phyloP scores from a whole-genome alignment of 2,329 filamentous ascomycete genomes.

The Didymella segeticola region DNA sequence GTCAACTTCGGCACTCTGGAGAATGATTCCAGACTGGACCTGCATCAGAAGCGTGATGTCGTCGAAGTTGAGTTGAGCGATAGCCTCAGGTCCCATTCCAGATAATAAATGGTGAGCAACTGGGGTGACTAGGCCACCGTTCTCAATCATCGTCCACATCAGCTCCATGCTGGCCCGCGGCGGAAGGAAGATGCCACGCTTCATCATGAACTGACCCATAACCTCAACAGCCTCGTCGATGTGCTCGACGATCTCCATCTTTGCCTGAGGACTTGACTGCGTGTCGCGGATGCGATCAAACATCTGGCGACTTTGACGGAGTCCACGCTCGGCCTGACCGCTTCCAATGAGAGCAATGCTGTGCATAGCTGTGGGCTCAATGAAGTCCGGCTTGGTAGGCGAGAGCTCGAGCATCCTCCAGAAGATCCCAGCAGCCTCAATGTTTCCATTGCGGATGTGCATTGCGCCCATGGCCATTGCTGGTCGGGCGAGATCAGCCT shows the following conservation, averaged over 20 bases:
- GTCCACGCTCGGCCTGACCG: conserved; percentile 80
- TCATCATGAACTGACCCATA: conserved; percentile 64
- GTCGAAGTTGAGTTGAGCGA: conserved; percentile 61
- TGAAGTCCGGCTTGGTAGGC: conserved; percentile 70
- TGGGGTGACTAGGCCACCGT: conserved; percentile 66
- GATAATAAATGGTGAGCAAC: conserved; percentile 67
- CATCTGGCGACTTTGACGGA: conserved; percentile 82
- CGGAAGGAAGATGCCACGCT: conserved; percentile 59
- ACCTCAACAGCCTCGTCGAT: conserved; percentile 86
- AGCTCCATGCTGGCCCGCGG: conserved; percentile 64
- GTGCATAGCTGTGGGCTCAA: conserved; percentile 91
- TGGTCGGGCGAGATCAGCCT: conserved; percentile 56
- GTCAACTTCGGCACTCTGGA: conserved; percentile 57
- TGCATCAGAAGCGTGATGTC: conserved; percentile 67
- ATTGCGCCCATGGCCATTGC: conserved; percentile 86
- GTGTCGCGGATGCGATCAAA: conserved; percentile 79
- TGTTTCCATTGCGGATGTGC: conserved; percentile 81
- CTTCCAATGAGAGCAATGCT: conserved; percentile 85
- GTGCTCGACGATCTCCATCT: conserved; percentile 71
- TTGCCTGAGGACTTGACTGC: conserved; percentile 56
- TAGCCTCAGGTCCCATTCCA: conserved; percentile 65
- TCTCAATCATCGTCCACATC: conserved; percentile 70
- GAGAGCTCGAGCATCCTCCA: conserved; percentile 75
- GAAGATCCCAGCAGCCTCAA: conserved; percentile 77
- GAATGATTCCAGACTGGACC: conserved; percentile 62